Base-by-base conservation (phyloP, 2,329 filamentous ascomycete species). In the Colletotrichum sp. region DNA sequence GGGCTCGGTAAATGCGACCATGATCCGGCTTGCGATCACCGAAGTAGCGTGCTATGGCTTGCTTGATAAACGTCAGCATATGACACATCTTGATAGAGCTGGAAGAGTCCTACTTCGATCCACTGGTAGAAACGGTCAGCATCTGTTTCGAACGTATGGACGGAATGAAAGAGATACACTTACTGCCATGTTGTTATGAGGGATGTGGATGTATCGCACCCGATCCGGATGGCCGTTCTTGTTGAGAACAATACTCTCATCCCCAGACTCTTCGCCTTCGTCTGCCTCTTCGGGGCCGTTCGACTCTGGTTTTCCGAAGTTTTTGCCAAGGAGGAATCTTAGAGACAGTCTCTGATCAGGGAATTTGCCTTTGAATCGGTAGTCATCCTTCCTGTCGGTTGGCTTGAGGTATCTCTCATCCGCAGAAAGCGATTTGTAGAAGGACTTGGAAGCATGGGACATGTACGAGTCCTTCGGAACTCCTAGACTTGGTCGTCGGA, bases 141-240 rank as follows among this genome's bases (percentile, higher is more conserved):
- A 6, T 6, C 10, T 36, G 13, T 5, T 36, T 36, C 6, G 34
- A 8, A 36, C 6, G 15, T 7, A 5, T 36, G 15, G 15, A 16
- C 34, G 13, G 34, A 16, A 36, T 4, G 2, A 16, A 2, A 16
- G n/a, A 22, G 7, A 15, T 7, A 8, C 15, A 78, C 80, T 76
- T 52, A 82, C 80, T 10, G 56, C 70, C 82, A 84, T 84, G 60
- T 84, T 83, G n/a, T 83, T 83, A 0, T 81, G 78, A 3, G 82
- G 82, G 2, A 84, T 78, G 36, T 84, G 82, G 25, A 82, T 79
- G n/a, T 83, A 84, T 30, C 52, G 34, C 13, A 71, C 68, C 18
- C 16, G 32, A 9, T 66, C n/a, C 10, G 25, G 6, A 2, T 15
- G 8, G 1, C 48, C 32, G 16, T 30, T 7, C 3, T 22, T 43